Percentiles rank a stretch among this genome's conserved stretches.
Conservation (phyloP, 768 basidiomycete species). For the Grammothele lineata region DNA sequence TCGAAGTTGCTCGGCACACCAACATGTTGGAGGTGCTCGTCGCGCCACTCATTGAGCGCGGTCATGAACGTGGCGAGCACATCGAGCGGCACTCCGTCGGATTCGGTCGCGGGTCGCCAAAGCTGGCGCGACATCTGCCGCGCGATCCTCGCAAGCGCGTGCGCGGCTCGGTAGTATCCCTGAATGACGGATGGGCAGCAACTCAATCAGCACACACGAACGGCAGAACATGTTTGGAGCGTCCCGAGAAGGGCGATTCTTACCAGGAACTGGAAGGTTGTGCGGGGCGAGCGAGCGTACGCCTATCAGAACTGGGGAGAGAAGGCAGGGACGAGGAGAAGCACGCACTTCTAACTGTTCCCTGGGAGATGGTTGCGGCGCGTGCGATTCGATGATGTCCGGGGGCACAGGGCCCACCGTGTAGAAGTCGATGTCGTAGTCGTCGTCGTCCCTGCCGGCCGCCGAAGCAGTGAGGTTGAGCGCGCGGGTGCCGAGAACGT, state of each 20-base stretch:
- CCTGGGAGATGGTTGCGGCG: conserved; percentile 55
- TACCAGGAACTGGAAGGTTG: conserved; percentile 67
- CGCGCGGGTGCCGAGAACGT: not conserved
- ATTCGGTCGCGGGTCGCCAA: conserved; percentile 75
- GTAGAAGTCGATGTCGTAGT: conserved; percentile 89
- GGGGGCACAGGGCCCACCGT: conserved; percentile 58
- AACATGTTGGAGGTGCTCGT: conserved; percentile 67
- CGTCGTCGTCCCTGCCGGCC: conserved; percentile 67
- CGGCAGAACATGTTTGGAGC: no score
- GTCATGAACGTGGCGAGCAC: conserved; percentile 53
- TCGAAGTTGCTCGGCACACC: conserved; percentile 86
- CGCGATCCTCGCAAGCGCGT: conserved; percentile 78
- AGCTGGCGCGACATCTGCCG: conserved; percentile 78
- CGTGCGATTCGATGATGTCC: conserved; percentile 24
- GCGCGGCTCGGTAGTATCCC: conserved; percentile 83
- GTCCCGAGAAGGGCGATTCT: conserved; percentile 25
- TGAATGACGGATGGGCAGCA: conserved; percentile 28
- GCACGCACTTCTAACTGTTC: conserved; percentile 70
- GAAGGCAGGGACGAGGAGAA: not conserved
- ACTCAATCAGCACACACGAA: conserved; percentile 10
- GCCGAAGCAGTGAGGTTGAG: no score
- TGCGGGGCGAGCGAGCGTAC: no score
- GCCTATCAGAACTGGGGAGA: no score
- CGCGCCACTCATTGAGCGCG: conserved; percentile 67
- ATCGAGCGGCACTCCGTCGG: conserved; percentile 72